Conservation (phyloP, 1,284 basidiomycete genomes). For the Xanthoconium separans region DNA sequence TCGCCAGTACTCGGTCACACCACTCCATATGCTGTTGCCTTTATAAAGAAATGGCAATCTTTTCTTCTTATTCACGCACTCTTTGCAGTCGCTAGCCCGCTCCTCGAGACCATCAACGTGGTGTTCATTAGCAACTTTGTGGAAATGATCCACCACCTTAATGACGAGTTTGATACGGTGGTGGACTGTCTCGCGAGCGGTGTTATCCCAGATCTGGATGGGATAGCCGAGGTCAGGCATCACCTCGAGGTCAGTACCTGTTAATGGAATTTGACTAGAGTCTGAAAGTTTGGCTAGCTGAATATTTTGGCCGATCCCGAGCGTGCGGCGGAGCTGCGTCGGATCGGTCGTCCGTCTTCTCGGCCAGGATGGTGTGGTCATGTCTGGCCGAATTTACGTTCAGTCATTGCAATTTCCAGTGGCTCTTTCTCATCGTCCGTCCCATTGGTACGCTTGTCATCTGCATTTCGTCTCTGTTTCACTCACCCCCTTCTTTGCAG, state of each 20-base stretch:
- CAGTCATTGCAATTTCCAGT: not conserved
- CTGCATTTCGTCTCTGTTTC: not conserved
- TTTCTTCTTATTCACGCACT: too few relatives aligned
- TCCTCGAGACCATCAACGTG: too few relatives aligned
- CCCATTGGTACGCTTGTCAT: not conserved
- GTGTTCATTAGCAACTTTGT: too few relatives aligned
- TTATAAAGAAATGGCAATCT: too few relatives aligned
- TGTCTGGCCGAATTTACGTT: slow-evolving; percentile 13
- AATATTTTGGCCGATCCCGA: slow-evolving; percentile 12
- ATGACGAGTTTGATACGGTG: too few relatives aligned
- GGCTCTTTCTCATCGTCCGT: slow-evolving; percentile 8
- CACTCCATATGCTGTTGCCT: too few relatives aligned
- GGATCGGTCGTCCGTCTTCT: slow-evolving; percentile 17
- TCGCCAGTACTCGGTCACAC: too few relatives aligned
- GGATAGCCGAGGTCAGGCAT: slow-evolving; percentile 5
- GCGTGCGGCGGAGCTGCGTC: slow-evolving; percentile 19
- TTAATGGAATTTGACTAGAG: too few relatives aligned
- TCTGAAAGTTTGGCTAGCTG: too few relatives aligned
- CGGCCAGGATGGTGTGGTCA: slow-evolving; percentile 14
- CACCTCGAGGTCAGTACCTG: slow-evolving; percentile 7
- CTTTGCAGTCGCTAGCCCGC: too few relatives aligned
- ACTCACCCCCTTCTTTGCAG: not conserved
- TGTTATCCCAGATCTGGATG: slow-evolving; percentile 7
- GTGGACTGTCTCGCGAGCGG: not conserved
- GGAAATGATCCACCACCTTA: too few relatives aligned